Evolutionary conservation across 805 yeast genomes (phyloP).

Genomic region (Candida dajiaensis): DNA sequence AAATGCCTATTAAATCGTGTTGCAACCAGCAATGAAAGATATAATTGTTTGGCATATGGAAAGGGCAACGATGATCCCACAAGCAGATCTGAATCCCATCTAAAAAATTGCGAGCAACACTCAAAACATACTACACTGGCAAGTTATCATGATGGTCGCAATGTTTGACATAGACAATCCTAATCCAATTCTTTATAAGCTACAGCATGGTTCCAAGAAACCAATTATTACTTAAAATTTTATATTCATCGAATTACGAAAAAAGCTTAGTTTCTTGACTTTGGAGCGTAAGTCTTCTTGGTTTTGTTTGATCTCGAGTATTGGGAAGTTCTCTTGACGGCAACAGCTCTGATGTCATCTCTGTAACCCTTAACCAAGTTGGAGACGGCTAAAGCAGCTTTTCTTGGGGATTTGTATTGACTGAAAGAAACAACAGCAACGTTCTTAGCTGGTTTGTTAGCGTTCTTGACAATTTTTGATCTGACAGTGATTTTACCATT

Average conservation of each 20-base stretch:
- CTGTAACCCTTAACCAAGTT: slow-evolving; percentile 42
- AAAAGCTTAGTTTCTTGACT: slow-evolving; percentile 16
- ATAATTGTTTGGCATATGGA: no score
- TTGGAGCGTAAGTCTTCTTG: slow-evolving; percentile 29
- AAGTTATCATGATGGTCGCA: no score
- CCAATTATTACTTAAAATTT: slow-evolving; percentile 1
- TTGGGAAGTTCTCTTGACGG: slow-evolving; percentile 42
- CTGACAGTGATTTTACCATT: slow-evolving; percentile 34
- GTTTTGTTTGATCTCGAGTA: slow-evolving; percentile 33
- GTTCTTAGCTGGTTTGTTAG: slow-evolving; percentile 41
- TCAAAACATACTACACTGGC: no score
- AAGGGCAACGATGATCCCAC: no score
- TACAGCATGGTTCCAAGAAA: background rate
- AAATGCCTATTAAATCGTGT: no score
- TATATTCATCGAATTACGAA: slow-evolving; percentile 6
- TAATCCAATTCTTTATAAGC: no score
- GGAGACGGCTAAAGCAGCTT: slow-evolving; percentile 39
- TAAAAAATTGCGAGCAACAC: no score
- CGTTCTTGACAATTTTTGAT: slow-evolving; percentile 39
- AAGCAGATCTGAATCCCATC: no score
- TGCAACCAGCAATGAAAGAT: no score
- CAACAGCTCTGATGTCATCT: slow-evolving; percentile 41
- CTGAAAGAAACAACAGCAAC: slow-evolving; percentile 33
- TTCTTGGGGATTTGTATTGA: slow-evolving; percentile 36
- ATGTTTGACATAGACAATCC: no score